Evolutionary conservation across 2,329 filamentous ascomycete species (phyloP).

Genomic region (Lizonia empirigonia): DNA sequence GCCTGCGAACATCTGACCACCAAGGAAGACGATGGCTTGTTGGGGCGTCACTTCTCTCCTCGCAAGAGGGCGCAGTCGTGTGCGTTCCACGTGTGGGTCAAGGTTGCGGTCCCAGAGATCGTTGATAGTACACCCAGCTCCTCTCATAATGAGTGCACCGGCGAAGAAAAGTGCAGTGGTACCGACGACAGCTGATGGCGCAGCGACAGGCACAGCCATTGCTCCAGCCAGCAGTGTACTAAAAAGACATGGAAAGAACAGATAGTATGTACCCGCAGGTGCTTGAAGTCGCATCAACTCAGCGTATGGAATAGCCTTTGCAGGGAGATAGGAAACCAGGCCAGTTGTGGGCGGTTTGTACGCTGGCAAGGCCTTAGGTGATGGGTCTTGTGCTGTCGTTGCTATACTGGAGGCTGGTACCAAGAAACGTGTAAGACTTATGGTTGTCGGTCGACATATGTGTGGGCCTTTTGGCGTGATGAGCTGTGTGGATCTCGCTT

Average conservation of each 20-base stretch:
- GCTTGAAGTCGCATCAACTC: conserved; percentile 83
- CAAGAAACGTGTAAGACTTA: background rate
- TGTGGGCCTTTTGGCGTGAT: background rate
- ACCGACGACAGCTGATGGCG: conserved; percentile 65
- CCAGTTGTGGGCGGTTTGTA: conserved; percentile 76
- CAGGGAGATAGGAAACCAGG: conserved; percentile 71
- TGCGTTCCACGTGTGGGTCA: conserved; percentile 78
- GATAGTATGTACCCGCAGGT: conserved; percentile 80
- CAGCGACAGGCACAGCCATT: conserved; percentile 65
- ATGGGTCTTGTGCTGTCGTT: conserved; percentile 22
- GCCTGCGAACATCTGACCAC: conserved; percentile 73
- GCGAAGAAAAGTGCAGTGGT: conserved; percentile 73
- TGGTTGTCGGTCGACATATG: background rate
- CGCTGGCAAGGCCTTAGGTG: conserved; percentile 24
- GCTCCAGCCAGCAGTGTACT: conserved; percentile 81
- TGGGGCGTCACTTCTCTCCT: conserved; percentile 75
- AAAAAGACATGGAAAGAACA: conserved; percentile 85
- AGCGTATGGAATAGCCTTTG: conserved; percentile 76
- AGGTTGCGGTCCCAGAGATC: conserved; percentile 90
- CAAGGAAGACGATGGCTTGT: conserved; percentile 75
- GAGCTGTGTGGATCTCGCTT: conserved; percentile 19
- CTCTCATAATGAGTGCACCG: conserved; percentile 83
- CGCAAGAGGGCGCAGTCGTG: conserved; percentile 78
- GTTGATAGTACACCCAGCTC: conserved; percentile 87
- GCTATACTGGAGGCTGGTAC: conserved; percentile 16